These are phyloP conservation scores for Neotropicomus parvogracilis DNA, from an alignment of 1,284 basidiomycete species.

Conservation along the genomic window DNA sequence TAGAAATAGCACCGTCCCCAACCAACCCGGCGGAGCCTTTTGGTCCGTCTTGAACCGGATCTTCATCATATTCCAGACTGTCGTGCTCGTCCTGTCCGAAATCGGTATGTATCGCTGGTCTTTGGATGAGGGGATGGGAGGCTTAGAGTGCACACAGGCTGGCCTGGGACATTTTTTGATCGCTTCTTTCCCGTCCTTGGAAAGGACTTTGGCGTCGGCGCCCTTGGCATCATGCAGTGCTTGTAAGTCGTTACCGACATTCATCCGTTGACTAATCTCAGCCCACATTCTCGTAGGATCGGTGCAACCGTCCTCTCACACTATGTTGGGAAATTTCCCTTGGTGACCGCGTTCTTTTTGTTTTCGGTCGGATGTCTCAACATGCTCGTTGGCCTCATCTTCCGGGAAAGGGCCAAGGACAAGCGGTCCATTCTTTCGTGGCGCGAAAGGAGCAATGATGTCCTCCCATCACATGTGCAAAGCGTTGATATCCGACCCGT, in stretches of 20 bases:
- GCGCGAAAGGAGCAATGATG: slow-evolving; percentile 55
- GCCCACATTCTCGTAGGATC: slow-evolving; percentile 41
- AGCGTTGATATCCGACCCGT: slow-evolving; percentile 22
- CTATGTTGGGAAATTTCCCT: slow-evolving; percentile 48
- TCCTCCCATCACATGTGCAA: slow-evolving; percentile 48
- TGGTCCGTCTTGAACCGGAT: slow-evolving; percentile 83
- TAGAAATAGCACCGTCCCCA: slow-evolving; percentile 76
- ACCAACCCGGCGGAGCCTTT: slow-evolving; percentile 82
- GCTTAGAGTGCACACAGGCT: slow-evolving; percentile 46
- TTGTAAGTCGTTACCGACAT: slow-evolving; percentile 44
- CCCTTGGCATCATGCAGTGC: slow-evolving; percentile 79
- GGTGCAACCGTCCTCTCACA: slow-evolving; percentile 73
- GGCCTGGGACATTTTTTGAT: slow-evolving; percentile 71
- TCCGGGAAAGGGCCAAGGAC: slow-evolving; percentile 58
- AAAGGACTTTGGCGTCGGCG: slow-evolving; percentile 72
- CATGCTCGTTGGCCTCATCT: slow-evolving; percentile 73
- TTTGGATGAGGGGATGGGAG: not conserved
- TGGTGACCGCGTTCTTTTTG: slow-evolving; percentile 82
- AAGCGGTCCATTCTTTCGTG: slow-evolving; percentile 65
- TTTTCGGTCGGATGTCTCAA: slow-evolving; percentile 84
- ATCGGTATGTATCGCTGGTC: slow-evolving; percentile 22
- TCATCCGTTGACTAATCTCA: not conserved
- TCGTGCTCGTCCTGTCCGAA: slow-evolving; percentile 69
- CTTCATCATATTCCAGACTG: slow-evolving; percentile 73
- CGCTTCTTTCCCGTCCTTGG: slow-evolving; percentile 87